Conservation (phyloP, 1,139 yeast genomes). For the Pichia sp. region DNA sequence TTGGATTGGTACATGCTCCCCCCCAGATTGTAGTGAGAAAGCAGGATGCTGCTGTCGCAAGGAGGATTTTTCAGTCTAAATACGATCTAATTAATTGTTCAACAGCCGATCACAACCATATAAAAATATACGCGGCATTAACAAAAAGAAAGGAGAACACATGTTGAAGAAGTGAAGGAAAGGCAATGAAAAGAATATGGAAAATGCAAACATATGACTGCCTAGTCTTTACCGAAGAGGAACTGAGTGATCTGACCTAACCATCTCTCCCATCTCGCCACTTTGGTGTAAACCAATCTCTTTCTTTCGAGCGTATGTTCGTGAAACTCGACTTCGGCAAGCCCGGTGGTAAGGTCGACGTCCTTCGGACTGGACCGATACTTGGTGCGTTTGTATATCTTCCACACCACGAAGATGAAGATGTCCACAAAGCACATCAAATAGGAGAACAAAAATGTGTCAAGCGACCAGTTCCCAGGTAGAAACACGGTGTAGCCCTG, state of each 20-base stretch:
- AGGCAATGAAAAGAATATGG: neutral
- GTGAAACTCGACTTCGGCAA: constrained; percentile 55
- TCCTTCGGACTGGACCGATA: constrained; percentile 42
- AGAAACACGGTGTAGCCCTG: constrained; percentile 67
- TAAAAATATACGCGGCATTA: neutral
- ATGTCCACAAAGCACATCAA: constrained; percentile 63
- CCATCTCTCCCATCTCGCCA: constrained; percentile 8
- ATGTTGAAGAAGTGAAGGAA: neutral
- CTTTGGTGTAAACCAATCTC: constrained; percentile 12
- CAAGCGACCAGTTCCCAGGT: constrained; percentile 63
- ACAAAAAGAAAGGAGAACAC: neutral
- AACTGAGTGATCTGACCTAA: constrained; percentile 10
- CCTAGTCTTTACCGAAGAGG: constrained; percentile 19
- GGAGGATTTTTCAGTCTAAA: neutral
- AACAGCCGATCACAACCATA: neutral
- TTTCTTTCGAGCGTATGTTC: constrained; percentile 32
- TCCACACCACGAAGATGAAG: constrained; percentile 53
- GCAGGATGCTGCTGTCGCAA: too few relatives aligned
- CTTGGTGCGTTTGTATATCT: constrained; percentile 47
- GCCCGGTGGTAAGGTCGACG: constrained; percentile 52
- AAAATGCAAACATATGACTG: neutral
- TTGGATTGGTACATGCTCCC: too few relatives aligned
- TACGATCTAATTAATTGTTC: neutral
- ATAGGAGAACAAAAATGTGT: constrained; percentile 63
- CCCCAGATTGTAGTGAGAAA: too few relatives aligned